A percentile compares a stretch with the other conserved stretches of the same genome.
These are phyloP conservation scores for Hibiscus mutabilis DNA, from an alignment of 345 rosid genomes.

Conservation along the genomic window DNA sequence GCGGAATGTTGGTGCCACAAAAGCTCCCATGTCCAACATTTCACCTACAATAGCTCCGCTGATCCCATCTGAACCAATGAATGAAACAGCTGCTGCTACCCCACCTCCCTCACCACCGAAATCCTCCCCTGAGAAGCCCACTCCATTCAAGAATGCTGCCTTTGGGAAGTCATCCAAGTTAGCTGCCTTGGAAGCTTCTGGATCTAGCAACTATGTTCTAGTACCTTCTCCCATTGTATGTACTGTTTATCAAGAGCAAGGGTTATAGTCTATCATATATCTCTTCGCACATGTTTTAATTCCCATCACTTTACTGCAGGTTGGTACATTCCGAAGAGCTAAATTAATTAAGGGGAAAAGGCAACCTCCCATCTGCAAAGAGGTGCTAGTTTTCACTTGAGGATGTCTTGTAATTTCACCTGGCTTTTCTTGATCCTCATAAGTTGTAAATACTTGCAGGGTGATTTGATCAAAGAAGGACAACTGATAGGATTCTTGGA, in stretches of 20 bases:
- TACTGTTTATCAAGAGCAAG: constrained; percentile 16
- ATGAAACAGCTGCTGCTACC: constrained; percentile 35
- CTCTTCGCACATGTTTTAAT: not conserved
- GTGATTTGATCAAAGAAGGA: constrained; percentile 73
- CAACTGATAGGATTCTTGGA: constrained; percentile 82
- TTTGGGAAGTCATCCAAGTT: constrained; percentile 69
- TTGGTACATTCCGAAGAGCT: constrained; percentile 74
- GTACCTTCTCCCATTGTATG: constrained; percentile 68
- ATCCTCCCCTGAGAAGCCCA: constrained; percentile 42
- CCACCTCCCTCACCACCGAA: constrained; percentile 40
- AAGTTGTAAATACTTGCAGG: constrained; percentile 36
- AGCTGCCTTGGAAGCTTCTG: constrained; percentile 78
- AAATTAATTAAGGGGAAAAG: constrained; percentile 70
- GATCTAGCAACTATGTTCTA: constrained; percentile 55
- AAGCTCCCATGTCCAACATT: constrained; percentile 39
- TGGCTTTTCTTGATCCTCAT: not conserved
- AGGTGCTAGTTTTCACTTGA: constrained; percentile 56
- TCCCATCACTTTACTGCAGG: constrained; percentile 28
- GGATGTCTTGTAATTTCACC: too few species aligned
- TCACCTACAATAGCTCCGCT: constrained; percentile 71
- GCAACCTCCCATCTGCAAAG: constrained; percentile 63
- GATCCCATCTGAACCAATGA: constrained; percentile 72
- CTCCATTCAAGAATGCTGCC: constrained; percentile 54
- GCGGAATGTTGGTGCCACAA: constrained; percentile 53
- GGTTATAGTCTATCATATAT: not conserved